Base-by-base conservation (phyloP, 306 rosid species). In the Leucaena leucocephala region DNA sequence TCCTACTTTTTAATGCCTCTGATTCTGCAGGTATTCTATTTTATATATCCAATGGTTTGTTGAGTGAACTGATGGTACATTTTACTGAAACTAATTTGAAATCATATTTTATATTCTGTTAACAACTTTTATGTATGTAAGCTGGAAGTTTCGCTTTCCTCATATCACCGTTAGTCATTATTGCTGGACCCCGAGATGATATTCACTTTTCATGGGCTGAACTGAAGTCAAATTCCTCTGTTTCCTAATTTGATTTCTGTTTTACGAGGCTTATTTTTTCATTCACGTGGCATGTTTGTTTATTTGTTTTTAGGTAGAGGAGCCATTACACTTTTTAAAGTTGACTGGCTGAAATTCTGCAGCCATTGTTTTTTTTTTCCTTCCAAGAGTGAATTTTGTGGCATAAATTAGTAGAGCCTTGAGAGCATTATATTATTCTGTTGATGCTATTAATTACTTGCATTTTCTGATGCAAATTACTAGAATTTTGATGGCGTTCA, bases 1-100 rank as follows among this genome's bases (percentile, higher is more conserved):
- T 95, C 76, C 89, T 94, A 77, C 86, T 84, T 75, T 82, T 65
- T 27, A 74, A 71, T 72, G 62, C 81, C 78, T 83, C 87, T 69
- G 77, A 27, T 71, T 71, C 69, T 83, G 38, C 81, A 87, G 94
- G 98, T 92, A 90, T 71, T 71, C 67, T 68, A 62, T 16, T 70
- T 68, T 58, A 54, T 69, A 68, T 21, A 46, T 77, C 52, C 42
- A 34, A 45, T 21, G 14, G 35, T 83, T 79, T 78, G 54, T 42
- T 19, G 14, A 69, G 49, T 78, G 66, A 45, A 35, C 5, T 2
- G 35, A 49, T 49, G 16, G 4, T 8, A 5, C 42, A 3, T 36
- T 50, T 11, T 57, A 21, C 8, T 54, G 16, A 36, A 44, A 48
- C 6, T 46, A 34, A 6, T 27, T 48, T 34, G 44, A 33, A 7